Conservation (phyloP, 257 asterid species). For the Verbascum thapsus region DNA sequence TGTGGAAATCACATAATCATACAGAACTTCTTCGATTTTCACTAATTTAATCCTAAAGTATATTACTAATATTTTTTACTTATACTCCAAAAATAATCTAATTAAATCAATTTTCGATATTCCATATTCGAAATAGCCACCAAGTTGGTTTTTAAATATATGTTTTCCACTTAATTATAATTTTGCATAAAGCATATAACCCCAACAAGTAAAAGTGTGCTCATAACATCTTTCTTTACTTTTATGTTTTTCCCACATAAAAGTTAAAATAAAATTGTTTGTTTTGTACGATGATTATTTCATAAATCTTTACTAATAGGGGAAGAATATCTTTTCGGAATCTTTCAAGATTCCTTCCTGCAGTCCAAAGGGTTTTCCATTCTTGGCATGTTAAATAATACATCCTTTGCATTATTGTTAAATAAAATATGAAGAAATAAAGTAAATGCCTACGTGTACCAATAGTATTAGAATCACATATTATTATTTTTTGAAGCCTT, state of each 20-base stretch:
- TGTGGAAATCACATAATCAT: too few species aligned
- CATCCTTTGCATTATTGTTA: slow-evolving; percentile 17
- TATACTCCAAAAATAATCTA: too few species aligned
- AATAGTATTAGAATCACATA: not conserved
- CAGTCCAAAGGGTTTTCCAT: slow-evolving; percentile 4
- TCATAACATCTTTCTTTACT: not conserved
- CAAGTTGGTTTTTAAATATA: too few species aligned
- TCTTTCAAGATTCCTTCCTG: slow-evolving; percentile 22
- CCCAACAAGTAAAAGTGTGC: not conserved
- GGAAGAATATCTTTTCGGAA: slow-evolving; percentile 15
- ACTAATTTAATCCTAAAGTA: too few species aligned
- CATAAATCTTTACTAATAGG: not conserved
- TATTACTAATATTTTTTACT: too few species aligned
- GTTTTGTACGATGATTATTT: slow-evolving; percentile 4
- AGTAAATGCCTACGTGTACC: not conserved
- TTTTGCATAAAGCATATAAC: too few species aligned
- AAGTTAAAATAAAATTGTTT: not conserved
- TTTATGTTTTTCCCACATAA: too few species aligned
- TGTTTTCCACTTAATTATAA: too few species aligned
- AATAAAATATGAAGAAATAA: slow-evolving; percentile 1
- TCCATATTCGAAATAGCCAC: too few species aligned
- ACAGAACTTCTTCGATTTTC: too few species aligned
- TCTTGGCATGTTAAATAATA: not conserved
- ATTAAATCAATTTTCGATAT: too few species aligned
- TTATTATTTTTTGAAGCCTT: not conserved